phyloP scores from a whole-genome alignment of 1,139 yeast genomes.

The Wickerhamiella infanticola region DNA sequence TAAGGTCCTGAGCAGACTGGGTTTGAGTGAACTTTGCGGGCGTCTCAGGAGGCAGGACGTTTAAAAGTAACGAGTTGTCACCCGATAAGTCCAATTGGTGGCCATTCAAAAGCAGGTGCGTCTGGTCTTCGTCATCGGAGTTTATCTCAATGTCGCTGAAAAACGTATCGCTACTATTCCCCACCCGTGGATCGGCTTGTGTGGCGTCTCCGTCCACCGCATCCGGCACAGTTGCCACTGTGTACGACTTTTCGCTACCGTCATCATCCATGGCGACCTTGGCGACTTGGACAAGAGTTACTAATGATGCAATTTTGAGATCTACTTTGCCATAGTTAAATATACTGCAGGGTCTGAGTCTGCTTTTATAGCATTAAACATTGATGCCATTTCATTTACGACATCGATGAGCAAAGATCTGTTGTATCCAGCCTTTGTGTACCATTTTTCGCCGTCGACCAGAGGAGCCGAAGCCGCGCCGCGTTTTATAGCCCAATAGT shows the following conservation, averaged over 20 bases:
- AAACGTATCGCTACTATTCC: not conserved
- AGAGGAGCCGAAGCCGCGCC: conserved; percentile 9
- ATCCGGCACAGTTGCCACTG: too few relatives aligned
- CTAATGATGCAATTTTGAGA: too few relatives aligned
- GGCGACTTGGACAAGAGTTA: too few relatives aligned
- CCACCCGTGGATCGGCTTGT: not conserved
- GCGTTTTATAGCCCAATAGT: conserved; percentile 24
- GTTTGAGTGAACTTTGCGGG: not conserved
- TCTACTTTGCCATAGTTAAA: not conserved
- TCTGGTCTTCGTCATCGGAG: not conserved
- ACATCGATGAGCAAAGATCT: conserved; percentile 18
- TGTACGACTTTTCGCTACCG: too few relatives aligned
- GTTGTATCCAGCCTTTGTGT: conserved; percentile 15
- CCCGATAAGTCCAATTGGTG: not conserved
- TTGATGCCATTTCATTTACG: conserved; percentile 22
- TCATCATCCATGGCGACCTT: too few relatives aligned
- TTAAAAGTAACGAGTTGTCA: not conserved
- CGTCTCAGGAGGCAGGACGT: not conserved
- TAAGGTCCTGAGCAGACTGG: not conserved
- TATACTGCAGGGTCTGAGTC: not conserved
- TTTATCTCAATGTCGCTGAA: not conserved
- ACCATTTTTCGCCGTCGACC: conserved; percentile 19
- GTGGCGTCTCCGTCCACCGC: not conserved
- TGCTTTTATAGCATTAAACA: conserved; percentile 8
- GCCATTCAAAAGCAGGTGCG: not conserved